phyloP scores from a whole-genome alignment of 768 basidiomycete genomes.

The Boletus sp. region DNA sequence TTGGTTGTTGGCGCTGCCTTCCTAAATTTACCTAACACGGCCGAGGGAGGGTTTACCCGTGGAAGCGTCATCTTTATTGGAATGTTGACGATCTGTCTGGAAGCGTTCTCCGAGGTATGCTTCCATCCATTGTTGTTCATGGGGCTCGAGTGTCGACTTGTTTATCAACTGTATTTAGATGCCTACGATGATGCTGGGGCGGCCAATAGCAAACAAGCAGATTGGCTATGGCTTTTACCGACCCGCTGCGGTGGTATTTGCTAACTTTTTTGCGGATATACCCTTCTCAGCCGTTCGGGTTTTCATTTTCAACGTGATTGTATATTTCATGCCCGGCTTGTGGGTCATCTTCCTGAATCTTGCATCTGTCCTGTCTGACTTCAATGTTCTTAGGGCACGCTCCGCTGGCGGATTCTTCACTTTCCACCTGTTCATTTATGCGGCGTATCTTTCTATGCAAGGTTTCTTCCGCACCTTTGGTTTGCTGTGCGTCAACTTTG shows the following conservation, averaged over 20 bases:
- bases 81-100: constrained; percentile 63
- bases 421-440: constrained; percentile 63
- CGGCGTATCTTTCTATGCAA: constrained; percentile 71
- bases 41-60: constrained; percentile 84
- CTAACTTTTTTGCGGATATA: constrained; percentile 66
- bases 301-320: constrained; percentile 58
- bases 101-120: constrained; percentile 68
- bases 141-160: constrained; percentile 1
- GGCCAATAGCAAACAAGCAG: constrained; percentile 73
- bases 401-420: constrained; percentile 48
- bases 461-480: constrained; percentile 82
- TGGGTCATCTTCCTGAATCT: constrained; percentile 27
- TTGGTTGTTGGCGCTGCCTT: constrained; percentile 73
- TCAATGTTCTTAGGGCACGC: constrained; percentile 26
- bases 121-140: constrained; percentile 2
- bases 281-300: constrained; percentile 64
- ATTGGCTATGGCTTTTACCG: constrained; percentile 65
- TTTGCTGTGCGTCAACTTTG: constrained; percentile 52
- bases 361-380: constrained; percentile 20
- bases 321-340: constrained; percentile 68
- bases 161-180: constrained; percentile 37
- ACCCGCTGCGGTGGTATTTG: constrained; percentile 61
- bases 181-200: constrained; percentile 76
- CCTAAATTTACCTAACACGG: constrained; percentile 67
- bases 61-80: constrained; percentile 78